Evolutionary conservation across 2,329 filamentous ascomycete genomes (phyloP).

Genomic region (Polychaeton citri): DNA sequence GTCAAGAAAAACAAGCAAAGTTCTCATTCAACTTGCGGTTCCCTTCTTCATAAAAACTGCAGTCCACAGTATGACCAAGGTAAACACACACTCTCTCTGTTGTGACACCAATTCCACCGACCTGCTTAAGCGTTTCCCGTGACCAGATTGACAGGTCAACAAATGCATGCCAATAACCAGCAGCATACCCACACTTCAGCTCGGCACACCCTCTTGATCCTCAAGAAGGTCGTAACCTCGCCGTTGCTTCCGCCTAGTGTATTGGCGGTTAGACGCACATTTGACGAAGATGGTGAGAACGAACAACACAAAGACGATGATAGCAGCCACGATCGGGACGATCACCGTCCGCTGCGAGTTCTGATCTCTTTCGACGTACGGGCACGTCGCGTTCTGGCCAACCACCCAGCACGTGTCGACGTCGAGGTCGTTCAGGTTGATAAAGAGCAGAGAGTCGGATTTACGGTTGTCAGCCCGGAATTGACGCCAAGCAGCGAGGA

Average conservation of each 20-base stretch:
- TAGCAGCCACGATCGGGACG: constrained; percentile 47
- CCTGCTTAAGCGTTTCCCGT: too few relatives aligned
- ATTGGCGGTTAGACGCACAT: constrained; percentile 44
- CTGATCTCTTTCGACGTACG: constrained; percentile 30
- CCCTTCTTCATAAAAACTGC: too few relatives aligned
- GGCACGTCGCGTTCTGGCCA: constrained; percentile 43
- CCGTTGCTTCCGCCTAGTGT: constrained; percentile 36
- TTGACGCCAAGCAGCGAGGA: constrained; percentile 25
- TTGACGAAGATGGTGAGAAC: constrained; percentile 51
- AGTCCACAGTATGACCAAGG: too few relatives aligned
- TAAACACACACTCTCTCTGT: too few relatives aligned
- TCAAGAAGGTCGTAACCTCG: constrained; percentile 37
- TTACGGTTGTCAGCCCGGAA: constrained; percentile 9
- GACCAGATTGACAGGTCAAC: too few relatives aligned
- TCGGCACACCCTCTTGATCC: constrained; percentile 56
- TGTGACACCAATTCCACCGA: too few relatives aligned
- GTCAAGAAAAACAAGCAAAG: too few relatives aligned
- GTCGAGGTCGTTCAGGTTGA: constrained; percentile 50
- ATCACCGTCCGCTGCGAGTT: constrained; percentile 34
- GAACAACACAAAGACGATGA: constrained; percentile 49
- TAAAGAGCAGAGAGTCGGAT: constrained; percentile 32
- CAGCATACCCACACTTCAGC: too few relatives aligned
- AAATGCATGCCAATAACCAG: too few relatives aligned
- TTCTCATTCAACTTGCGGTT: too few relatives aligned
- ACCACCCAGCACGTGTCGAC: constrained; percentile 47